Conservation (phyloP, 345 rosid genomes). For the Acer negundo region DNA sequence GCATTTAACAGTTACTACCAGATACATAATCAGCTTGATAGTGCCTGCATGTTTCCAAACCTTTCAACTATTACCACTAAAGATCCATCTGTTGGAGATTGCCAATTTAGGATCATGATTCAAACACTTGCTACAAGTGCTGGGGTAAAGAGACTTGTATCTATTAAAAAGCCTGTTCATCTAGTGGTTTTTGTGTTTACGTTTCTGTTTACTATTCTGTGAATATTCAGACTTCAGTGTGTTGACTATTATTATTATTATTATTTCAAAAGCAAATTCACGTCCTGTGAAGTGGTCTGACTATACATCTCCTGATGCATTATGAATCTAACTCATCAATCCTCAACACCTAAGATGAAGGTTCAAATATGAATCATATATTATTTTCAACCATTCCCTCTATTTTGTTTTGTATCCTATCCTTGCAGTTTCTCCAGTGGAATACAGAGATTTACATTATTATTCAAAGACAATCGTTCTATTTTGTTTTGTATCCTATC, state of each 20-base stretch:
- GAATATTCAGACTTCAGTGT: conserved; percentile 25
- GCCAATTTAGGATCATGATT: conserved; percentile 62
- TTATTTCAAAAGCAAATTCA: not conserved
- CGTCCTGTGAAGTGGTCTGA: not conserved
- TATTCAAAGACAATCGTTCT: not conserved
- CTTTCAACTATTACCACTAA: conserved; percentile 37
- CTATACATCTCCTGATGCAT: not conserved
- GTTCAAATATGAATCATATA: not conserved
- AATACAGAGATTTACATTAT: no score
- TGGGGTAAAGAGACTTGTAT: not conserved
- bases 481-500: not conserved
- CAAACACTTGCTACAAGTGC: conserved; percentile 21
- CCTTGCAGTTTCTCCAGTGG: no score
- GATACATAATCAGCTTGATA: conserved; percentile 52
- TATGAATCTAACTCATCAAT: not conserved
- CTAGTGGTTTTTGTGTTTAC: conserved; percentile 15
- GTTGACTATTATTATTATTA: not conserved
- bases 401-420: no score
- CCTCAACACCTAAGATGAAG: not conserved
- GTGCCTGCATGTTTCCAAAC: conserved; percentile 58
- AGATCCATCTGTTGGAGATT: conserved; percentile 59
- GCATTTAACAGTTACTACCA: conserved; percentile 73
- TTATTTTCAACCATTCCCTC: not conserved
- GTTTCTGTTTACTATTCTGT: conserved; percentile 33
- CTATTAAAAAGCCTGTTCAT: conserved; percentile 14